Base-by-base conservation (phyloP, 2,329 filamentous ascomycete species). In the Atkinsonella hypoxylon region DNA sequence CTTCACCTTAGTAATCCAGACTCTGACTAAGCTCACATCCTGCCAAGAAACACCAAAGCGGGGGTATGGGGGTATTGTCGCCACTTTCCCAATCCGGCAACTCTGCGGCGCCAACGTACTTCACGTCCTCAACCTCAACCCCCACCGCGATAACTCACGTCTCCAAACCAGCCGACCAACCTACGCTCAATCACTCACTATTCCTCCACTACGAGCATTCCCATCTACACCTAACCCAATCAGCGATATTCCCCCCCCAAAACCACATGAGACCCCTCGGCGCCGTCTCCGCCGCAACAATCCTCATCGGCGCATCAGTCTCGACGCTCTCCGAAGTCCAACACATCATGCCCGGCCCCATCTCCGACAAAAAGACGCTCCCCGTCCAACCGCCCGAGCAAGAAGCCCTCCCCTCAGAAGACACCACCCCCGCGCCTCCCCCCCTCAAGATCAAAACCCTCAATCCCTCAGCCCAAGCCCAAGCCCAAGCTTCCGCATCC, bases 401-500 rank as follows among this genome's bases (percentile, higher is more conserved):
- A 3, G 42, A 50, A 20, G 11, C 4, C 18, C 48, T 26, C 17
- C 22, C 38, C 36, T 12, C 7, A 15, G 22, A 31, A 17, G 32
- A 20, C n/a, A 12, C 10, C 43, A 15, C 13, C 26, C 49, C 48
- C 6, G 32, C 40, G 2, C 53, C 31, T 32, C 50, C 40, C 9
- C 50, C 32, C 26, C 36, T 50, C 46, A 51, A 44, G 34, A 49
- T 55, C 50, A 43, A 47, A 46, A 11, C 44, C 40, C n/a, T 15
- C 34, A 31, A 40, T 34, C 32, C 50, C 13, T 44, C 48, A 13
- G 26, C 36, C 41, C 39, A 51, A 48, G 30, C 48, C 45, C 51
- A 40, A 53, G 41, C 15, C 40, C 45, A 47, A 41, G 45, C 57
- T 32, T 39, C 55, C 55, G 48, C 56, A 57, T 40, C 57, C 61